Evolutionary conservation across 768 basidiomycete genomes (phyloP).

Genomic region (Serendipita sp.): DNA sequence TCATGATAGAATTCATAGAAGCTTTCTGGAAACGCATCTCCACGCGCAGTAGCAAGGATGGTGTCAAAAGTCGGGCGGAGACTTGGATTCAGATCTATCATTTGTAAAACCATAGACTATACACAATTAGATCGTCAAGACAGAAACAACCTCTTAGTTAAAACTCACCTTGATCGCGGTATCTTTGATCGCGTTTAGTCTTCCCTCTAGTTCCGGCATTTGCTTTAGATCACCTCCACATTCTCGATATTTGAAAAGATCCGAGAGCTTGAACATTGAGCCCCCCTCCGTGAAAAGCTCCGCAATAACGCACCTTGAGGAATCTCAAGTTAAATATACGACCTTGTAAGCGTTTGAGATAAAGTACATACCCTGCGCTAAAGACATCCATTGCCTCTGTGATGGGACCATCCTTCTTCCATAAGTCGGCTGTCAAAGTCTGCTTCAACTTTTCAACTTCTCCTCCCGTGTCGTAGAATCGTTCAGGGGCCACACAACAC

Average conservation of each 20-base stretch:
- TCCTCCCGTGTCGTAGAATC: conserved; percentile 66
- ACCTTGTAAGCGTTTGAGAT: neutral
- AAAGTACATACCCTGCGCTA: conserved; percentile 41
- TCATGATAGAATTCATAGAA: conserved; percentile 93
- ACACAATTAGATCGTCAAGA: conserved; percentile 16
- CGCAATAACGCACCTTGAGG: conserved; percentile 60
- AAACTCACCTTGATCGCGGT: conserved; percentile 57
- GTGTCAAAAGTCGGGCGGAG: conserved; percentile 69
- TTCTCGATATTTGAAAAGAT: conserved; percentile 79
- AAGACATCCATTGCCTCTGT: conserved; percentile 98
- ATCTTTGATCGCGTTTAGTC: conserved; percentile 64
- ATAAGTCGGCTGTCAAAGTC: conserved; percentile 31
- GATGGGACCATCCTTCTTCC: conserved; percentile 61
- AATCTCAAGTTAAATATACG: neutral
- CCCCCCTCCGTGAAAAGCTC: conserved; percentile 93
- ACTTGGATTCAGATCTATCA: conserved; percentile 70
- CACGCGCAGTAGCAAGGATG: conserved; percentile 56
- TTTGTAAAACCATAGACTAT: conserved; percentile 73
- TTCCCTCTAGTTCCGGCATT: conserved; percentile 34
- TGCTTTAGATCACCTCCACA: conserved; percentile 52
- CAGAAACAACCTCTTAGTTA: neutral
- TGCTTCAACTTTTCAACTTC: conserved; percentile 49
- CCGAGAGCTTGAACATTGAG: conserved; percentile 82
- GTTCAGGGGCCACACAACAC: conserved; percentile 91
- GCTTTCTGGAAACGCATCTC: conserved; percentile 71